Evolutionary conservation across 208 protist genomes (phyloP), one percentile per base, ranked within the genome.

Genomic region (Leishmania tarentolae): DNA sequence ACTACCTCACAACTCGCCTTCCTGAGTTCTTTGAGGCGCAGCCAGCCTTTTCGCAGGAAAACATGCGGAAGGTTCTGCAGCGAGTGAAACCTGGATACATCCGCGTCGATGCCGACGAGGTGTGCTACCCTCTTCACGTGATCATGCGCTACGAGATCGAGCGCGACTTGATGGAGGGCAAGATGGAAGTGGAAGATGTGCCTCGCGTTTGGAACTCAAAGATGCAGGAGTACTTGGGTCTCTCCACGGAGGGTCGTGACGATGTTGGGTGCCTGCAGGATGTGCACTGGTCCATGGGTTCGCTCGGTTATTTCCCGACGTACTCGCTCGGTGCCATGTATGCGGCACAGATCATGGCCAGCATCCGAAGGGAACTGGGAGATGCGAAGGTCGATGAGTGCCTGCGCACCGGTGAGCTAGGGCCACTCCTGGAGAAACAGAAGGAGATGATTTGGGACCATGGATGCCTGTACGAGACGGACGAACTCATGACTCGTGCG

Each of bases 101-200:
- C 59, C 94, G 96, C 65, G 84, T 98, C 47, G 76, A 93, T 50
- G 89, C 95, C 0, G 96, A 98, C 61, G 96, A 98, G 89, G 83
- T 98, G 21, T 95, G 91, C 80, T 98, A 98, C 89, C 90, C 92
- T 8, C 72, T 98, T 59, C 96, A 98, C 75, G 86, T 98, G 63
- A 95, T 98, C 69, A 78, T 98, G 63, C 88, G 96, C 56, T 98
- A 93, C 86, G 94, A 97, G 65, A 95, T 98, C 46, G 95, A 98
- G 86, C 87, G 90, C 46, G 92, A 83, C 66, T 79, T 98, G 19
- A 91, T 98, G 42, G 87, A 95, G 59, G 95, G 92, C 28, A 91
- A 86, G 47, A 83, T 97, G 69, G 85, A 92, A 79, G 91, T 87
- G 15, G 92, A 93, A 52, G 94, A 97, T 44, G 82, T 98, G 57